These are phyloP conservation scores for Phialophora tarda DNA, from an alignment of 2,329 filamentous ascomycete genomes.

Conservation along the genomic window DNA sequence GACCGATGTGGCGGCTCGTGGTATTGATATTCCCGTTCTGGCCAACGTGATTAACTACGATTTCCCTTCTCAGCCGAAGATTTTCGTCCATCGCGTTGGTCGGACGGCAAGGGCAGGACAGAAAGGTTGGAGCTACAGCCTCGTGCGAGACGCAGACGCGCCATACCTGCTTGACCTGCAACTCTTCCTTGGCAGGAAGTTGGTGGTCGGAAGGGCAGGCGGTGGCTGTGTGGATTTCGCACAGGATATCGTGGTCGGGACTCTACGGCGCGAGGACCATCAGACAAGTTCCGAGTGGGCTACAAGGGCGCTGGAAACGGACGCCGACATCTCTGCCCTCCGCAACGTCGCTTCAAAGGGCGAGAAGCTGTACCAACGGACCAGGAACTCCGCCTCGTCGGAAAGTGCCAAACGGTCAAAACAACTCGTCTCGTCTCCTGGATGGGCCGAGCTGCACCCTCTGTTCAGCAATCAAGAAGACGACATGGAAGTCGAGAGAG, in stretches of 20 bases:
- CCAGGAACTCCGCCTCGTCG: constrained; percentile 84
- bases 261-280: constrained; percentile 72
- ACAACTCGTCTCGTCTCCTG: constrained; percentile 71
- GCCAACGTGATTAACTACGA: constrained; percentile 99
- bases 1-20: constrained; percentile 93
- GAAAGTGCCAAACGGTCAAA: constrained; percentile 90
- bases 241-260: constrained; percentile 81
- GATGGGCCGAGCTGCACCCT: constrained; percentile 76
- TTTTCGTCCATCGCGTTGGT: constrained; percentile 95
- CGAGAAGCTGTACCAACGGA: constrained; percentile 89
- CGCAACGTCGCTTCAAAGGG: constrained; percentile 80
- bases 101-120: constrained; percentile 93
- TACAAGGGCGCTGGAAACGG: constrained; percentile 75
- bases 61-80: constrained; percentile 93
- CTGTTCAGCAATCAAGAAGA: constrained; percentile 76
- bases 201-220: constrained; percentile 72
- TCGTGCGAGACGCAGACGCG: constrained; percentile 84
- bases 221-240: constrained; percentile 71
- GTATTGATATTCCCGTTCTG: constrained; percentile 95
- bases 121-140: constrained; percentile 92
- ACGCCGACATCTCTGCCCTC: constrained; percentile 73
- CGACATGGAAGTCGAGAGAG: constrained; percentile 71
- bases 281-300: constrained; percentile 82
- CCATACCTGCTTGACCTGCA: constrained; percentile 94
- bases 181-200: constrained; percentile 84